Evolutionary conservation across 306 rosid genomes (phyloP).

Genomic region (Dalbergia cultrata): DNA sequence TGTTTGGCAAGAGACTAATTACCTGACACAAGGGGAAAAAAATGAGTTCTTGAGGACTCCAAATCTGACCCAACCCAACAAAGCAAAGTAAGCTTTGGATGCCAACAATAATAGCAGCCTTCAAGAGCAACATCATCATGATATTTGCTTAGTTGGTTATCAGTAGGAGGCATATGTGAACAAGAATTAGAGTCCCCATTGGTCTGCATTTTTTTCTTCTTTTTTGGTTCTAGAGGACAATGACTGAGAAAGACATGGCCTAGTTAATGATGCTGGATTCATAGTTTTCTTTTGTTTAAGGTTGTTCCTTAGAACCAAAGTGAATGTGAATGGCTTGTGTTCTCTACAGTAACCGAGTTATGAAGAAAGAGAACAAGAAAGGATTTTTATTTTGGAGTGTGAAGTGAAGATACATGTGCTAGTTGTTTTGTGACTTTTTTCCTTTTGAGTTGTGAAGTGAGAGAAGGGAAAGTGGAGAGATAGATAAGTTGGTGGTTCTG

Average conservation of each 20-base stretch:
- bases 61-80: constrained; percentile 39
- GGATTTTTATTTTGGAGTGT: constrained; percentile 14
- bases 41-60: not conserved
- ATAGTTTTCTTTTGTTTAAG: not conserved
- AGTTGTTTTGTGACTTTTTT: not conserved
- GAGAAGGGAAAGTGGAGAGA: constrained; percentile 18
- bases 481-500: constrained; percentile 45
- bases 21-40: constrained; percentile 55
- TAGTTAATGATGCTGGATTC: constrained; percentile 29
- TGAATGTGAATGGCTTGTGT: constrained; percentile 5
- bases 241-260: constrained; percentile 35
- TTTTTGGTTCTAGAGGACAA: constrained; percentile 52
- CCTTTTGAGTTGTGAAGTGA: constrained; percentile 40
- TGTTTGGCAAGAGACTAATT: constrained; percentile 45
- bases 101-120: constrained; percentile 47
- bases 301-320: not conserved
- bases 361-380: constrained; percentile 9
- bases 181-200: constrained; percentile 14
- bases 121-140: constrained; percentile 62
- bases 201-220: constrained; percentile 50
- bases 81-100: constrained; percentile 42
- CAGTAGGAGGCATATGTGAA: not conserved
- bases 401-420: not conserved
- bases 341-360: constrained; percentile 29
- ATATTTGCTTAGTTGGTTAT: not conserved